Evolutionary conservation across 2,329 filamentous ascomycete species (phyloP), one percentile per base, ranked within the genome.

Genomic region (Shiraia bambusicola): DNA sequence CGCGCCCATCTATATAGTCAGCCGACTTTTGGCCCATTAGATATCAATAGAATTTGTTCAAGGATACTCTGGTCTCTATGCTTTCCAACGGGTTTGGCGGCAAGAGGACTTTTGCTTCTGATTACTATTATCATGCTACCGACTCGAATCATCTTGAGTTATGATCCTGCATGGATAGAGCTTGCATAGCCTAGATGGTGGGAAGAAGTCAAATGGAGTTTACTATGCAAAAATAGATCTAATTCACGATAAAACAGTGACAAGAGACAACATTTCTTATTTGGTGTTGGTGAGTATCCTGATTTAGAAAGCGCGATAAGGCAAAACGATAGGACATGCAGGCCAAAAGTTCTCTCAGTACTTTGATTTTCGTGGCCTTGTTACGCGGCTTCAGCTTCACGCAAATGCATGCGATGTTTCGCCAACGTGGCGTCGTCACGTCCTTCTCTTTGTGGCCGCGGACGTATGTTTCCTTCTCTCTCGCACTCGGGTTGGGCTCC

Each of bases 301-400:
- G 27, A 29, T 63, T 51, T 40, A 60, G 47, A 49, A 61, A 66
- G 16, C 73, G 52, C 48, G 69, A 24, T 71, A 58, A 0, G 79
- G 78, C 2, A 78, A 68, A 1, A 79, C 58, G 35, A 81, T 71
- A 0, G 79, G 79, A 58, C 79, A 77, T 0, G 72, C 66, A 0
- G 70, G 61, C 50, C 78, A 73, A 57, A 81, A 81, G 55, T 74
- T 72, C 10, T 70, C 58, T 19, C 54, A 61, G 30, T 51, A 13
- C 9, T 26, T 27, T 25, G 12, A 17, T 40, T 22, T 8, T 19
- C 32, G 3, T 19, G 17, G 17, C 36, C 28, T n/a, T 54, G 43
- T 28, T 47, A 47, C 14, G 38, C 31, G 24, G 34, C 19, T 35
- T 57, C 44, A 19, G 44, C 42, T 36, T 62, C 47, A 31, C 55